Conservation (phyloP, 176 grass and related monocot species). For the Lolium multiflorum region DNA sequence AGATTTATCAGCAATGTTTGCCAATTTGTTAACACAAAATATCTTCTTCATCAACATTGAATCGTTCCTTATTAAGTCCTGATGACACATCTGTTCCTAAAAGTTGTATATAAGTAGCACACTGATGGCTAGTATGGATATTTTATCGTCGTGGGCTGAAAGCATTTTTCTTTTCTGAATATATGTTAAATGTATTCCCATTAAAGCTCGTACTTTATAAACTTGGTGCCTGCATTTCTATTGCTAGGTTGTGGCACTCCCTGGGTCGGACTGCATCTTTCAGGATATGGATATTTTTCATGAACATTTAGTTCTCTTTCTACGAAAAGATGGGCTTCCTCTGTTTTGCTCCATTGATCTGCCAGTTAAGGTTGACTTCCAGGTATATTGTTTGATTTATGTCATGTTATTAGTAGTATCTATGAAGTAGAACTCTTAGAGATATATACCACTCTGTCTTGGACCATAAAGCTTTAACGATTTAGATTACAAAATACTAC, state of each 20-base stretch:
- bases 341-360: constrained; percentile 86
- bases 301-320: constrained; percentile 77
- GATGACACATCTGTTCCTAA: background rate
- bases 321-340: constrained; percentile 66
- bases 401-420: constrained; percentile 21
- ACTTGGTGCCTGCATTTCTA: constrained; percentile 20
- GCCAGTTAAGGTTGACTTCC: constrained; percentile 59
- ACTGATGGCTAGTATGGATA: background rate
- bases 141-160: background rate
- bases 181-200: background rate
- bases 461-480: constrained; percentile 19
- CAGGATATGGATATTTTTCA: constrained; percentile 97
- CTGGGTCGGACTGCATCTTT: constrained; percentile 61
- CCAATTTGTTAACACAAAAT: constrained; percentile 10
- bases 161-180: background rate
- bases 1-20: constrained; percentile 6
- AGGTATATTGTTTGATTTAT: constrained; percentile 58
- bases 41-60: constrained; percentile 1
- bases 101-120: background rate
- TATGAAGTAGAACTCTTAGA: constrained; percentile 21
- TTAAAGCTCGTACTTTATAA: constrained; percentile 5
- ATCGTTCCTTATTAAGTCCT: background rate
- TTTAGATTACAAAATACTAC: constrained; percentile 14
- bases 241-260: constrained; percentile 70
- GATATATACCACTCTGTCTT: background rate